Evolutionary conservation across 495 filamentous ascomycete species (phyloP).

Genomic region (Aspergillus homomorphus): DNA sequence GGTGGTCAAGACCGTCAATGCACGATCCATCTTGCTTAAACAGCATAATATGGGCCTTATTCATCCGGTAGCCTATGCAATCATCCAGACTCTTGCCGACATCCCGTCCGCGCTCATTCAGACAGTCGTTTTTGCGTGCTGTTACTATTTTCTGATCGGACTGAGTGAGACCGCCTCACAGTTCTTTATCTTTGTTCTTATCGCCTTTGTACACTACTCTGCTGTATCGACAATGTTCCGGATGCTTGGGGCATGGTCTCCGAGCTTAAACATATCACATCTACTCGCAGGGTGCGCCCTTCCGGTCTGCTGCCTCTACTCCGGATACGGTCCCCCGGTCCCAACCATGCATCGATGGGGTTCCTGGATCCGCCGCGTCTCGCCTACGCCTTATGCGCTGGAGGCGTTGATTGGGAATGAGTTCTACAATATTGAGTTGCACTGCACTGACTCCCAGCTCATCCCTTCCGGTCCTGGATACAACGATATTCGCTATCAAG

Average conservation of each 20-base stretch:
- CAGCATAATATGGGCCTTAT: not conserved
- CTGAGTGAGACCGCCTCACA: slow-evolving; percentile 63
- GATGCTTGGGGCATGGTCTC: slow-evolving; percentile 73
- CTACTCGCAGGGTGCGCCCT: slow-evolving; percentile 67
- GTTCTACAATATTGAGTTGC: slow-evolving; percentile 61
- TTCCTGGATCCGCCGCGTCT: slow-evolving; percentile 79
- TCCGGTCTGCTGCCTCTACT: slow-evolving; percentile 76
- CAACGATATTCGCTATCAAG: slow-evolving; percentile 63
- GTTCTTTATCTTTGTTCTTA: slow-evolving; percentile 71
- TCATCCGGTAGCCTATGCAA: not conserved
- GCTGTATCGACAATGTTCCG: slow-evolving; percentile 80
- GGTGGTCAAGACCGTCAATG: not conserved
- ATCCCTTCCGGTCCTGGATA: slow-evolving; percentile 65
- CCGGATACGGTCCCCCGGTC: slow-evolving; percentile 78
- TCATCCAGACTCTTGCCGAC: not conserved
- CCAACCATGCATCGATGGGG: slow-evolving; percentile 68
- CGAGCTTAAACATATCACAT: slow-evolving; percentile 82
- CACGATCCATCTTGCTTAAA: not conserved
- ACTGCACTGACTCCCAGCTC: slow-evolving; percentile 60
- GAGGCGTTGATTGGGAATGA: slow-evolving; percentile 80
- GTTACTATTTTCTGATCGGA: slow-evolving; percentile 78
- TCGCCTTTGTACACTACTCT: slow-evolving; percentile 68
- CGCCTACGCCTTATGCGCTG: slow-evolving; percentile 72
- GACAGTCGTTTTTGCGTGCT: slow-evolving; percentile 53
- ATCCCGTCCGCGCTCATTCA: not conserved